phyloP scores from a whole-genome alignment of 306 rosid species.

The Hippophae tibetana region DNA sequence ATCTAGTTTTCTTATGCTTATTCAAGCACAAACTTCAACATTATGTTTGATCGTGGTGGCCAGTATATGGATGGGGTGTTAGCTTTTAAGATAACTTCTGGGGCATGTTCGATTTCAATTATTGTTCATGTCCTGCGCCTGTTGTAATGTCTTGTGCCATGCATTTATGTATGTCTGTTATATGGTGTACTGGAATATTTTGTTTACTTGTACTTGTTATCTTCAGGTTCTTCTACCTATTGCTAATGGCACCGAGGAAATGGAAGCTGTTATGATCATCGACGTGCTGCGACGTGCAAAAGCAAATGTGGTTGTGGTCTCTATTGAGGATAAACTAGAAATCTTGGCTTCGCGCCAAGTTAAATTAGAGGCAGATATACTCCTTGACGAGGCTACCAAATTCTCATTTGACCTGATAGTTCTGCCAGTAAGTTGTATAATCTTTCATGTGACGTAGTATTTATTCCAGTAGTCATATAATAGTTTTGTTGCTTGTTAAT shows the following conservation, averaged over 20 bases:
- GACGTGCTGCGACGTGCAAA: slow-evolving; percentile 74
- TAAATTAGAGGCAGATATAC: slow-evolving; percentile 72
- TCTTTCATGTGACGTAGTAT: no score
- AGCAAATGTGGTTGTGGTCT: slow-evolving; percentile 80
- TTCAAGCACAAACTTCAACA: no score
- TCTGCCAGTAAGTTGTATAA: slow-evolving; percentile 54
- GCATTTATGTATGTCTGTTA: neutral
- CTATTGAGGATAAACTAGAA: slow-evolving; percentile 63
- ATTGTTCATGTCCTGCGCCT: neutral
- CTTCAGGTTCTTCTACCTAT: slow-evolving; percentile 84
- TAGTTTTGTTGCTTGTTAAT: neutral
- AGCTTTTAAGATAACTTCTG: no score
- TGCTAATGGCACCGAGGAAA: slow-evolving; percentile 86
- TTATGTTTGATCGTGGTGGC: no score
- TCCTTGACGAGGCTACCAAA: slow-evolving; percentile 67
- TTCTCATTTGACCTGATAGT: slow-evolving; percentile 68
- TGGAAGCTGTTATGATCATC: slow-evolving; percentile 80
- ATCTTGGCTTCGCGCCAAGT: slow-evolving; percentile 68
- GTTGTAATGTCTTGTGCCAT: neutral
- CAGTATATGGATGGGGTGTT: no score
- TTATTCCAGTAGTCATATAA: no score
- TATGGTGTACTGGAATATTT: neutral
- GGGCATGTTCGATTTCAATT: no score
- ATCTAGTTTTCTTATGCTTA: no score
- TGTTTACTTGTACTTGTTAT: slow-evolving; percentile 16